Evolutionary conservation across 176 grass and related monocot genomes (phyloP), one percentile per base, ranked within the genome.

Genomic region (Oryza officinalis): DNA sequence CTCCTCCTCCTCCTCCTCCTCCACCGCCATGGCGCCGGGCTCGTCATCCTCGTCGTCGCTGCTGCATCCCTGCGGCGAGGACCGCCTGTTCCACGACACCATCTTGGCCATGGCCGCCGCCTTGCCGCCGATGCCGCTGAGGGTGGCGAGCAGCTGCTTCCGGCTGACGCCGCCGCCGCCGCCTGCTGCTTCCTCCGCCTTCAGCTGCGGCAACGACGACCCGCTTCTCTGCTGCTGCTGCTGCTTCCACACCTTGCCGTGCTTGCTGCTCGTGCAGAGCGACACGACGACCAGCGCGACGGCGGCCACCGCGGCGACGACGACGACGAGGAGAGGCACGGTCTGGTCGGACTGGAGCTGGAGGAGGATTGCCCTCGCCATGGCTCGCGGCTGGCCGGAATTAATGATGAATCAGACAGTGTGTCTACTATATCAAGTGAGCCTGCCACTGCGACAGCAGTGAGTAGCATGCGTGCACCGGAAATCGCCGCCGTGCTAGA

Each of bases 91-190:
- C 78, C 86, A 81, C 20, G 79, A 85, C 12, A 78, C 78, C 90
- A 83, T 83, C 83, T 69, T 89, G 33, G 88, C 87, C 31, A 86
- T 32, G 3, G 69, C 60, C 7, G 31, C 85, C 65, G 88, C 88
- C 83, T 85, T 89, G 28, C 65, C 76, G 15, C 87, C 81, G 87
- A 89, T 76, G 22, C 81, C 77, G 70, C 82, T 85, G 2, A 89
- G 71, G 49, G 71, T 85, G n/a, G 71, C 23, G 27, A 86, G 72
- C 31, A 89, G 8, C 20, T 59, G 72, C 66, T 77, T 85, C 52
- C 61, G 46, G 20, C 30, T 50, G 54, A 5, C 37, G 4, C 31
- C n/a, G 18, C 18, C 37, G 4, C 31, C n/a, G 17, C 18, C 38
- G 47, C 32, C 32, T 17, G 17, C 4, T 57, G 49, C 1, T 57